Evolutionary conservation across 345 rosid species (phyloP), one percentile per base, ranked within the genome.

Genomic region (Pseudoturritis turrita): DNA sequence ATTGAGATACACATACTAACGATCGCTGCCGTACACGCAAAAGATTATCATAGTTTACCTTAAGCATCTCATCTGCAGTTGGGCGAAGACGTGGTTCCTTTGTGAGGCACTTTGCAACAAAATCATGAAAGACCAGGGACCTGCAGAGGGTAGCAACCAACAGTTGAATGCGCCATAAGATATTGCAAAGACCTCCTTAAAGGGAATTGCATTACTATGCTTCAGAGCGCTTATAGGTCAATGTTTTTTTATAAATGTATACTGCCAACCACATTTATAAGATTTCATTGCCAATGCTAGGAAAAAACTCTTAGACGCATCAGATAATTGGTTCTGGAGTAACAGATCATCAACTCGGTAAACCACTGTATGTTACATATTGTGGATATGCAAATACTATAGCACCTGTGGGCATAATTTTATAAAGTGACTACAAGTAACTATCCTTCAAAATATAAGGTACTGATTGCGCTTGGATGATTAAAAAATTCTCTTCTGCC

Each of bases 101-200:
- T 61, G 99, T 91, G 22, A 95, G 92, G 84, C 90, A 89, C 82
- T 86, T 91, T 6, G 99, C 99, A 70, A 91, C 87, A 82, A 95
- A 95, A 85, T 95, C 99, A 88, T 95, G 99, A 60, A 91, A 95
- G 51, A 95, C 90, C 66, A 95, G 90, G 71, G 99, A 91, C 98
- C 97, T 94, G 80, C 71, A 78, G 70, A 37, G 65, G 52, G 71
- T 45, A 72, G 62, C 60, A 78, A 36, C 33, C 46, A 65, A 49
- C 25, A 50, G 28, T 19, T 7, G 9, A 52, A 12, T 36, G 60
- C 47, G 3, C 2, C 70, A 72, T 18, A 53, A 51, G 64, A 58
- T 58, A 41, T 19, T 66, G 28, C 63, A 55, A 52, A 25, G 18
- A 53, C 21, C 58, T 52, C 26, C 26, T 55, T 26, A 28, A 12